Base-by-base conservation (phyloP, 2,329 filamentous ascomycete species). In the Lachnellula subtilissima region DNA sequence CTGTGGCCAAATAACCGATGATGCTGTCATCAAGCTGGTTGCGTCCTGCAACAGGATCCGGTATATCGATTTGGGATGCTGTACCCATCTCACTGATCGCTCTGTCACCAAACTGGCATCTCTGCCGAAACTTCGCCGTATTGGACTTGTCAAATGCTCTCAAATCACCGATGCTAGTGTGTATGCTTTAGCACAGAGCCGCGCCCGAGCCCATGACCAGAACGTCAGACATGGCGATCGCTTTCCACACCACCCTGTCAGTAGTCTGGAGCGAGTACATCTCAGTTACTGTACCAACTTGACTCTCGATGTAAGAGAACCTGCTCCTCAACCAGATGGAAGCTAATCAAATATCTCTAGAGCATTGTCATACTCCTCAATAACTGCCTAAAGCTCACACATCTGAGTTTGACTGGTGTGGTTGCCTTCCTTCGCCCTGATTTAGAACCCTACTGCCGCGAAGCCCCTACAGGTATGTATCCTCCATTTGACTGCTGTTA, bases 31-130 rank as follows among this genome's bases (percentile, higher is more conserved):
- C 65, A 86, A 85, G 54, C 79, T 99, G 35, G 91, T 97, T 40
- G 86, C 87, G 63, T 79, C 78, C 52, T 99, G 94, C 77, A 97
- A 93, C 67, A 85, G 94, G 23, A 97, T 99, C 63, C 84, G 94
- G 54, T 99, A 99, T 71, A 99, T 99, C 61, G 94, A 99, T 70
- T 77, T 99, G 45, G 94, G 94, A n/a, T 97, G 94, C 75, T 99
- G 94, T 73, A 83, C 82, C 14, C 86, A 90, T 64, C 77, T 99
- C 58, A 97, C 94, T 0, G 94, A 99, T 65, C 79, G 81, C 11
- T 97, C 92, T 22, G 88, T 99, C 15, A 87, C 82, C 60, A 87
- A 90, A 61, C 78, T 99, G 39, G 92, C 94, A 5, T 84, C 84
- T 14, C 80, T 99, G 5, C 94, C 94, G 3, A 99, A 99, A 72